Percentiles rank a stretch among this genome's conserved stretches.
Conservation (phyloP, 495 filamentous ascomycete species). For the Neurospora sp. region DNA sequence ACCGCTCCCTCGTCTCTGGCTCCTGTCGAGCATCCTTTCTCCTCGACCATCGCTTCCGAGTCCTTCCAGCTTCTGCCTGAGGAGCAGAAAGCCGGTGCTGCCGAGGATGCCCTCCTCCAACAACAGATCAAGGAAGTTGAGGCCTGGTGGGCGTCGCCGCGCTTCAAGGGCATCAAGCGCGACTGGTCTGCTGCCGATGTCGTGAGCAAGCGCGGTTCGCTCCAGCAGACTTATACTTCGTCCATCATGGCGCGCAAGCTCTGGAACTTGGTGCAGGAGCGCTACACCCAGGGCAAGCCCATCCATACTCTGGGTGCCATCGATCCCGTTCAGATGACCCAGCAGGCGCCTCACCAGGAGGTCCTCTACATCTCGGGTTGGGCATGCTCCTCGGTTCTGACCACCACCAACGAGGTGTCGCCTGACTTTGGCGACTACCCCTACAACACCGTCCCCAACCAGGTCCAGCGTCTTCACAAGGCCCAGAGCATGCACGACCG, state of each 20-base stretch:
- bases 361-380: slow-evolving; percentile 92
- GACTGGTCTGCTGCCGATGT: slow-evolving; percentile 87
- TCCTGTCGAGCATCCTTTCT: slow-evolving; percentile 31
- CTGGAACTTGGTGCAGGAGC: slow-evolving; percentile 74
- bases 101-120: slow-evolving; percentile 74
- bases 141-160: slow-evolving; percentile 75
- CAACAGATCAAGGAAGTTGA: slow-evolving; percentile 73
- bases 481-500: slow-evolving; percentile 94
- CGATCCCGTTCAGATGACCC: slow-evolving; percentile 97
- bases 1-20: slow-evolving; percentile 10
- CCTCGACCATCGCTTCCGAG: slow-evolving; percentile 52
- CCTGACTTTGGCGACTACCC: slow-evolving; percentile 97
- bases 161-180: slow-evolving; percentile 81
- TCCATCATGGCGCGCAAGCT: slow-evolving; percentile 90
- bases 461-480: slow-evolving; percentile 91
- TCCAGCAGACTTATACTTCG: slow-evolving; percentile 81
- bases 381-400: slow-evolving; percentile 90
- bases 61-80: slow-evolving; percentile 73
- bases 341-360: slow-evolving; percentile 93
- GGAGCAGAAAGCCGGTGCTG: slow-evolving; percentile 56
- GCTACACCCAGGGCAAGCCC: slow-evolving; percentile 65
- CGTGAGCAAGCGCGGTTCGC: slow-evolving; percentile 79
- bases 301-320: slow-evolving; percentile 97
- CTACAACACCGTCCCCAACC: slow-evolving; percentile 97
- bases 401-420: slow-evolving; percentile 91